Base-by-base conservation (phyloP, 1,139 yeast species). In the Spathaspora sp. region DNA sequence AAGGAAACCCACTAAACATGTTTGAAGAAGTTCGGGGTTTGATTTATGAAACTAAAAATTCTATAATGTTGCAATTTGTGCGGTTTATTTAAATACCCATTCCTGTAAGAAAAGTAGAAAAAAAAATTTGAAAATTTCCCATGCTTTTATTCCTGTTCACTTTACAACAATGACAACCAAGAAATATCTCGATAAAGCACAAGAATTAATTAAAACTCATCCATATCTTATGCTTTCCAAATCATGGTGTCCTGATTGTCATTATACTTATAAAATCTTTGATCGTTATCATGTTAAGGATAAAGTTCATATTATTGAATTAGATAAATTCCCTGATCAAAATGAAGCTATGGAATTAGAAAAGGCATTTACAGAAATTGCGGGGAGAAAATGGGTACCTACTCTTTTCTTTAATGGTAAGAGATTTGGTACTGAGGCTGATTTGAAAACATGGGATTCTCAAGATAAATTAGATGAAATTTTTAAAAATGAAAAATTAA, bases 161-260 rank as follows among this genome's bases (percentile, higher is more conserved):
- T 11, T 11, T 15, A 40, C 36, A 40, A 33, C 27, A n/a, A 42
- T 37, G 39, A 36, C 43, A 8, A 24, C 25, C 18, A 38, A 42
- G 38, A 42, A 38, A 24, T 42, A 38, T 13, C 31, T 38, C 23
- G 16, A 29, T 18, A 46, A 31, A 51, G 86, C 82, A 8, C 63
- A 70, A 48, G 65, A 72, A 18, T 65, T 82, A 44, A 73, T 85
- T 44, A 47, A 62, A 6, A 56, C 66, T 5, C 68, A 84, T 63
- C 71, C 68, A 42, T 80, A 65, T 55, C 70, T 86, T 49, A 78
- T 83, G 75, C 61, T 85, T 13, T 79, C 87, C 38, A 86, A 85
- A 54, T 75, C 85, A 17, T 86, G 90, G 90, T 86, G 91, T 62
- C 87, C 89, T 1, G 91, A 86, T 56, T 86, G 91, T 56, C 80